Conservation (phyloP, 805 yeast species). For the Suhomyces kilbournensis region DNA sequence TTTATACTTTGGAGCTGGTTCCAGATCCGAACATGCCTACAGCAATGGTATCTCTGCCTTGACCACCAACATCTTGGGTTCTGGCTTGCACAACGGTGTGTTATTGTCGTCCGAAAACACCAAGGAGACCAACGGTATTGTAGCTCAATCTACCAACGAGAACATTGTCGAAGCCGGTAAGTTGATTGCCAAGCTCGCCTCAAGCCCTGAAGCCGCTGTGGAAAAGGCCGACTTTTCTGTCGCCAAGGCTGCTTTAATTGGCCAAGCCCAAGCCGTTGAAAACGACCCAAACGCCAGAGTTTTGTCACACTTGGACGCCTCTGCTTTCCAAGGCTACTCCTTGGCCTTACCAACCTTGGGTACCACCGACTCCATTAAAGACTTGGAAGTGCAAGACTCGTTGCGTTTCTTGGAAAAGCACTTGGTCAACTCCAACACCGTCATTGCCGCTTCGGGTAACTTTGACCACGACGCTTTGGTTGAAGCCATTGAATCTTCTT, state of each 20-base stretch:
- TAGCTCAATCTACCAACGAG: slow-evolving; percentile 53
- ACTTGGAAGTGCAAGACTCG: slow-evolving; percentile 58
- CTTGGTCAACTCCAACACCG: slow-evolving; percentile 61
- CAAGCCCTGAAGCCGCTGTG: slow-evolving; percentile 35
- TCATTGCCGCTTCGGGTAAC: slow-evolving; percentile 71
- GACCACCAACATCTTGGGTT: slow-evolving; percentile 49
- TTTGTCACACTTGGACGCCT: slow-evolving; percentile 71
- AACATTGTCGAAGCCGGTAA: slow-evolving; percentile 52
- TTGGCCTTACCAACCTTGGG: slow-evolving; percentile 75
- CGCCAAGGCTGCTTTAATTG: slow-evolving; percentile 45
- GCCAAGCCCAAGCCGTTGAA: slow-evolving; percentile 55
- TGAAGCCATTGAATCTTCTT: slow-evolving; percentile 55
- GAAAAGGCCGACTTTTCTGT: slow-evolving; percentile 46
- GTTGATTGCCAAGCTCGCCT: slow-evolving; percentile 45
- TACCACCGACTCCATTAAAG: slow-evolving; percentile 61
- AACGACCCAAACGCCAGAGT: slow-evolving; percentile 53
- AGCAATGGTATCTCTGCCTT: slow-evolving; percentile 78
- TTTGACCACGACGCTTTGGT: slow-evolving; percentile 67
- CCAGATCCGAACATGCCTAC: slow-evolving; percentile 75
- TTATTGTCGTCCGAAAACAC: slow-evolving; percentile 50
- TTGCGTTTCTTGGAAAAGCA: slow-evolving; percentile 52
- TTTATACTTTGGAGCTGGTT: slow-evolving; percentile 71
- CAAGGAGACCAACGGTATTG: slow-evolving; percentile 64
- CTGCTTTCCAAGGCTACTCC: slow-evolving; percentile 86
- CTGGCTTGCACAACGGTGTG: slow-evolving; percentile 51